Percentiles rank a stretch among this genome's conserved stretches.
Conservation (phyloP, 1,284 basidiomycete species). For the Anthracocystis panici-leucophaei region DNA sequence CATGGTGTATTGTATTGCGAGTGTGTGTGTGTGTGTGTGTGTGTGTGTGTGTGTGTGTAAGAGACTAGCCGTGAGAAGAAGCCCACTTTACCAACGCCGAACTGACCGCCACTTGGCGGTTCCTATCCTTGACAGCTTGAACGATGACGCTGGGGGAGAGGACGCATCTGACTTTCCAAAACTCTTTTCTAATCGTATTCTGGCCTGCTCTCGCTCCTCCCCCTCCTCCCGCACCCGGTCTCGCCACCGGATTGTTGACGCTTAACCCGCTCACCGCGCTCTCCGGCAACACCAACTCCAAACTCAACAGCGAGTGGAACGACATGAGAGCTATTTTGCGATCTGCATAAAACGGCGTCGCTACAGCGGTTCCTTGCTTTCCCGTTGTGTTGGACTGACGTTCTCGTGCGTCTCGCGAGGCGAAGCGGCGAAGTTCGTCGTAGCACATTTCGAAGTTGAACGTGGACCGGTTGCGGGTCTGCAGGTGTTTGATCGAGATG, state of each 20-base stretch:
- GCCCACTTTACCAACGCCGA: slow-evolving; percentile 46
- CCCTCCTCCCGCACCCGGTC: slow-evolving; percentile 10
- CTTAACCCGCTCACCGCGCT: slow-evolving; percentile 21
- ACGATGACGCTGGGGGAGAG: slow-evolving; percentile 16
- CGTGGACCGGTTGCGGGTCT: slow-evolving; percentile 53
- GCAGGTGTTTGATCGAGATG: slow-evolving; percentile 64
- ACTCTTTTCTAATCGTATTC: slow-evolving; percentile 41
- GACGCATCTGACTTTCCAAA: slow-evolving; percentile 45
- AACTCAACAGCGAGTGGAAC: slow-evolving; percentile 33
- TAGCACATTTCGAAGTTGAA: slow-evolving; percentile 69
- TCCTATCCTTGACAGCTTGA: slow-evolving; percentile 29
- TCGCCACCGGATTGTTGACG: slow-evolving; percentile 36
- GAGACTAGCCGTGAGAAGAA: slow-evolving; percentile 29
- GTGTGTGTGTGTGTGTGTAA: background rate
- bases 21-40: background rate
- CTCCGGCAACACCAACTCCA: slow-evolving; percentile 43
- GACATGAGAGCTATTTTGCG: slow-evolving; percentile 41
- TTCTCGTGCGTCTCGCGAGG: slow-evolving; percentile 26
- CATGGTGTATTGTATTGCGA: background rate
- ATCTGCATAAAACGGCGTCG: slow-evolving; percentile 36
- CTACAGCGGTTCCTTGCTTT: slow-evolving; percentile 8
- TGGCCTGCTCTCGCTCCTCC: slow-evolving; percentile 21
- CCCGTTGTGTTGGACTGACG: slow-evolving; percentile 9
- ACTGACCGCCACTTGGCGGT: slow-evolving; percentile 18
- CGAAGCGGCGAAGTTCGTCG: slow-evolving; percentile 59